Base-by-base conservation (phyloP, 345 rosid genomes). In the Laguncularia racemosa region DNA sequence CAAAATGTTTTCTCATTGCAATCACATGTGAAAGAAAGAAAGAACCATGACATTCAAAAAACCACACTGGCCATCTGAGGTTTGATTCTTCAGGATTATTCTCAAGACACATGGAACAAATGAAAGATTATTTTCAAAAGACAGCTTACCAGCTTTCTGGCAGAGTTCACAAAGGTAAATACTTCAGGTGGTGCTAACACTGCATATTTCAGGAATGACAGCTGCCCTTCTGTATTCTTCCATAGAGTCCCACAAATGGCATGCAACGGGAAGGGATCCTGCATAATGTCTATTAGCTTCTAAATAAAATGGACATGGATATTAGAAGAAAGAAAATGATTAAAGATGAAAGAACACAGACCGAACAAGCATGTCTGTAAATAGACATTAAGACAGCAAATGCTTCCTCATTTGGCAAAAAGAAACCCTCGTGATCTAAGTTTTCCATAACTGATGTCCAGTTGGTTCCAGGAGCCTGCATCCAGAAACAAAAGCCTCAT, bases 211-310 rank as follows among this genome's bases (percentile, higher is more conserved):
- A 93, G 86, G 73, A 93, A 76, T 61, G 99, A 85, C 71, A 89
- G 57, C 54, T 93, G 99, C 48, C 96, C 99, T 60, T 82, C 90
- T 44, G 67, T 67, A 70, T 93, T 93, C 73, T 85, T 87, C 99
- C 99, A 93, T 26, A 84, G 67, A 47, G 82, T 79, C 48, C 83
- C 81, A 65, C 96, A 93, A 48, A 89, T 59, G n/a, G 84, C 85
- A 71, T 80, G 84, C 65, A 93, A 84, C 60, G 99, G 99, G 67
- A 93, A 93, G 3, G 82, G 88, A 61, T 93, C 96, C 99, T 93
- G 79, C 68, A 77, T 26, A 75, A 43, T 55, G 55, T 15, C 21
- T 51, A 4, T 33, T 33, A 33, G 40, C 6, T 0, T 33, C 7
- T 33, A 33, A 33, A 7, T 33, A 33, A 33, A 33, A 33, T 4